Conservation (phyloP, 1,139 yeast species). For the Candida sp. region DNA sequence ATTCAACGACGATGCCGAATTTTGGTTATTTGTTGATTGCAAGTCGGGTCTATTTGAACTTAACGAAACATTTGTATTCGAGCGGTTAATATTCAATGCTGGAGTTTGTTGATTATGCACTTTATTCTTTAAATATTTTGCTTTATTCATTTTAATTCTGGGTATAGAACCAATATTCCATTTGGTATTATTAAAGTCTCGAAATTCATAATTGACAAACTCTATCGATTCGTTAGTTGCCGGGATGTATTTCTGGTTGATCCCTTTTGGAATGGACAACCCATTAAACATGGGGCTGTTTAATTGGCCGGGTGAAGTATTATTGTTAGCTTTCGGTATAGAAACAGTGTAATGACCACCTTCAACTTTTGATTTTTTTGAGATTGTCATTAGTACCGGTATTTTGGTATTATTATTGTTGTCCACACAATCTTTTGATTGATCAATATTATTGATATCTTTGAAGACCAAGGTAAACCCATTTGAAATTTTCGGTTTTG, state of each 20-base stretch:
- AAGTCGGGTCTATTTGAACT: constrained; percentile 6
- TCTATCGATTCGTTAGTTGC: constrained; percentile 9
- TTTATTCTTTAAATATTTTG: constrained; percentile 14
- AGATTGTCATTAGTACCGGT: constrained; percentile 18
- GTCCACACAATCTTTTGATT: constrained; percentile 15
- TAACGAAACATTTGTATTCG: not conserved
- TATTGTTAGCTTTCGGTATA: constrained; percentile 4
- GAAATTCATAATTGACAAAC: constrained; percentile 28
- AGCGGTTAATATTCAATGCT: constrained; percentile 2
- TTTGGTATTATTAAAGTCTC: constrained; percentile 20
- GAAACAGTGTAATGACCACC: constrained; percentile 31
- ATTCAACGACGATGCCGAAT: not conserved
- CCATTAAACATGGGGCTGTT: constrained; percentile 19
- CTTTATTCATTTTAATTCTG: constrained; percentile 21
- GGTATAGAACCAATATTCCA: constrained; percentile 51
- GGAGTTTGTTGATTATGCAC: constrained; percentile 9
- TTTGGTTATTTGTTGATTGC: not conserved
- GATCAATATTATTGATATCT: constrained; percentile 13
- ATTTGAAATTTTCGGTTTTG: constrained; percentile 8
- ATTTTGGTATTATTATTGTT: constrained; percentile 12
- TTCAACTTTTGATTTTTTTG: constrained; percentile 21
- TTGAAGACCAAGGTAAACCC: constrained; percentile 33
- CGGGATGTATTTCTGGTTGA: constrained; percentile 22
- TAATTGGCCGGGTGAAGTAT: not conserved
- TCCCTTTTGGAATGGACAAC: constrained; percentile 23